Percentiles rank a stretch among this genome's conserved stretches.
Conservation (phyloP, 208 protist genomes). For the Herpetomonas muscarum region DNA sequence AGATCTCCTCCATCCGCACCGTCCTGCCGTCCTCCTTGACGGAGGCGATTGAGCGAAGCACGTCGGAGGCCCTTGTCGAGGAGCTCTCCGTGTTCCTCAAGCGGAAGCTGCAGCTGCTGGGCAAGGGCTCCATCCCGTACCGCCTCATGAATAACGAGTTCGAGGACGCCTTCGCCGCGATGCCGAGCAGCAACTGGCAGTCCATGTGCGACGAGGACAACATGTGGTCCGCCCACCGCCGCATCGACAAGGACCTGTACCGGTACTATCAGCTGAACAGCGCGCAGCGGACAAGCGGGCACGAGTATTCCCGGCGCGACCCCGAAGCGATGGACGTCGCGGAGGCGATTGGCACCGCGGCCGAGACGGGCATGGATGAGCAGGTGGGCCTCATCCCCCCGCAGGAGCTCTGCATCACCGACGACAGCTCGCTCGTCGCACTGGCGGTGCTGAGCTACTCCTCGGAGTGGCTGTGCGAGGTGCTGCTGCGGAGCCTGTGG, state of each 20-base stretch:
- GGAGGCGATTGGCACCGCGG: slow-evolving; percentile 17
- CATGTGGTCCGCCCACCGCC: slow-evolving; percentile 31
- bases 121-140: slow-evolving; percentile 46
- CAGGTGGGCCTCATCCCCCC: slow-evolving; percentile 42
- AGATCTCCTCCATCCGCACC: slow-evolving; percentile 44
- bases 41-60: slow-evolving; percentile 56
- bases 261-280: slow-evolving; percentile 73
- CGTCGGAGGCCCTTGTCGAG: slow-evolving; percentile 54
- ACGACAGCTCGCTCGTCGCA: slow-evolving; percentile 63
- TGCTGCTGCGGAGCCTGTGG: slow-evolving; percentile 42
- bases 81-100: slow-evolving; percentile 72
- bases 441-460: slow-evolving; percentile 72
- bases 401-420: slow-evolving; percentile 48
- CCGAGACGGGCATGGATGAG: slow-evolving; percentile 23
- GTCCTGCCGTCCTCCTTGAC: slow-evolving; percentile 47
- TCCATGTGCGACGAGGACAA: slow-evolving; percentile 50
- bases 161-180: slow-evolving; percentile 60
- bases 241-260: slow-evolving; percentile 64
- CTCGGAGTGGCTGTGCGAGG: slow-evolving; percentile 72
- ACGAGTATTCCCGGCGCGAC: slow-evolving; percentile 46
- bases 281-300: slow-evolving; percentile 67
- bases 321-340: slow-evolving; percentile 28
- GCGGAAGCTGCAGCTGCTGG: slow-evolving; percentile 57
- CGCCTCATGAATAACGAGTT: slow-evolving; percentile 59
- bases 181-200: slow-evolving; percentile 44